Conservation (phyloP, 768 basidiomycete genomes). For the Macrolepiota albuminosa region DNA sequence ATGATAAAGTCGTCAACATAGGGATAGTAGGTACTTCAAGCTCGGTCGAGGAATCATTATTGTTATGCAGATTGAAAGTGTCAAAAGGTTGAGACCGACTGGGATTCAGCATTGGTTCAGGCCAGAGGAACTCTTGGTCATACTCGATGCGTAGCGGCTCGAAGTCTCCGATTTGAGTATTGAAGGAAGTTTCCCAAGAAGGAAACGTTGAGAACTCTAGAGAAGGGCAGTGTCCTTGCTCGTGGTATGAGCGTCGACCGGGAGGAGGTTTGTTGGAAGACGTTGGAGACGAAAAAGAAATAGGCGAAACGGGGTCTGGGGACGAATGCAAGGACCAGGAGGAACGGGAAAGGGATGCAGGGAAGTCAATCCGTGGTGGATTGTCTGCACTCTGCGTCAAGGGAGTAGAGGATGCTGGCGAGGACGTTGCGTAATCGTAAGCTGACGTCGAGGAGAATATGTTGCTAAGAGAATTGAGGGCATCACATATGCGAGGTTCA, state of each 20-base stretch:
- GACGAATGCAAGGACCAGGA: slow-evolving; percentile 7
- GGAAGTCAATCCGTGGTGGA: neutral
- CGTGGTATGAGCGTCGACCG: slow-evolving; percentile 8
- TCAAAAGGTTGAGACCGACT: slow-evolving; percentile 8
- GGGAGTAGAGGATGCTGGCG: neutral
- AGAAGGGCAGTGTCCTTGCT: slow-evolving; percentile 13
- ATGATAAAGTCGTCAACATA: slow-evolving; percentile 19
- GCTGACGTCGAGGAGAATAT: neutral
- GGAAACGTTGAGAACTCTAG: slow-evolving; percentile 18
- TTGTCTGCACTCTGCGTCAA: neutral
- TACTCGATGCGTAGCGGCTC: slow-evolving; percentile 5
- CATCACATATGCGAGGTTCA: slow-evolving; percentile 7
- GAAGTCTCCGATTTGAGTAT: slow-evolving; percentile 14
- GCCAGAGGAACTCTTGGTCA: neutral
- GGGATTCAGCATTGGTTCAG: slow-evolving; percentile 5
- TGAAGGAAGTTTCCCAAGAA: slow-evolving; percentile 25
- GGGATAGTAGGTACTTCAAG: slow-evolving; percentile 20
- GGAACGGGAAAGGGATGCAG: slow-evolving; percentile 3
- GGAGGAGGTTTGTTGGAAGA: slow-evolving; percentile 18
- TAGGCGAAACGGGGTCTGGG: slow-evolving; percentile 10
- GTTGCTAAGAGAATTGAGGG: neutral
- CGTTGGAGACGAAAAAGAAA: slow-evolving; percentile 22
- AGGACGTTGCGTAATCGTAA: neutral
- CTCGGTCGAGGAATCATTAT: slow-evolving; percentile 19
- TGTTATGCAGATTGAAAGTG: slow-evolving; percentile 3